Evolutionary conservation across 2,329 filamentous ascomycete genomes (phyloP), one percentile per base, ranked within the genome.

Genomic region (Xylaria hypoxylon): DNA sequence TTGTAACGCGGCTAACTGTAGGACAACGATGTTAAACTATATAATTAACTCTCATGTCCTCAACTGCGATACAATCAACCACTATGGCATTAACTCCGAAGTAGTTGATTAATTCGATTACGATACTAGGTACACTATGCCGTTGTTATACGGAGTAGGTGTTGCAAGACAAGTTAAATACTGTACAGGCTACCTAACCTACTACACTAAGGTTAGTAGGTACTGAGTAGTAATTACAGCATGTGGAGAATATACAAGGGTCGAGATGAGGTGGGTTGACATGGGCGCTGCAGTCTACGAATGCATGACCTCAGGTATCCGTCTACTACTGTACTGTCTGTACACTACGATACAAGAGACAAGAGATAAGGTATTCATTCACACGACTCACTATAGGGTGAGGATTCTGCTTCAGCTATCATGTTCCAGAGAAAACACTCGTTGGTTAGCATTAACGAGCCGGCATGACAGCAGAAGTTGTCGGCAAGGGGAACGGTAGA

Each of bases 201-300:
- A 31, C 28, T 5, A 8, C 28, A 31, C 51, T 53, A 53, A n/a
- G n/a, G n/a, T n/a, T n/a, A n/a, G n/a, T n/a, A n/a, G n/a, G n/a
- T n/a, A n/a, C n/a, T n/a, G n/a, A n/a, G n/a, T n/a, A n/a, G 52
- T 26, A 24, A 38, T 53, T 6, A 38, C 24, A 26, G 19, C 17
- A 40, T 55, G 51, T 55, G 51, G 51, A n/a, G 51, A 24, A 47
- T 13, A 19, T 40, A 55, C 19, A 55, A 8, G 33, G 51, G 22
- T 19, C 11, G 35, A 55, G 52, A 42, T 42, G 52, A 55, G 35
- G 38, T 26, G 50, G 33, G 50, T 53, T 35, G 33, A 52, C 31
- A 48, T 48, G 28, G 50, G 10, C 22, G 19, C 31, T 38, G 50
- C 48, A 51, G 24, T 28, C 22, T 13, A 28, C 35, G 15, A 52